Percentiles rank a stretch among this genome's conserved stretches.
phyloP scores from a whole-genome alignment of 805 yeast species.

The Saccharomycopsis guyanensis region DNA sequence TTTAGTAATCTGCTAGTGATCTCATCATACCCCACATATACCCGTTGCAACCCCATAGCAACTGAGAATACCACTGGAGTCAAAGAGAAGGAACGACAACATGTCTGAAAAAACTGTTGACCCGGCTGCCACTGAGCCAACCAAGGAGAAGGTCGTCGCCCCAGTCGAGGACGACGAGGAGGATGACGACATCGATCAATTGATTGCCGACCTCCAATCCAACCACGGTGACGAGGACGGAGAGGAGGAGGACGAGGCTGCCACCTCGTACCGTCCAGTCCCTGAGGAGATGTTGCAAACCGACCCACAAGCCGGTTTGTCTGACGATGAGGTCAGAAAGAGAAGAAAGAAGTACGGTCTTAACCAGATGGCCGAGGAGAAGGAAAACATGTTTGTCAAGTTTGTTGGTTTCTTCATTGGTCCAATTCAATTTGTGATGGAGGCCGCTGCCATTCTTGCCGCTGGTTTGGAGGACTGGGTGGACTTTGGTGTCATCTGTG shows the following conservation, averaged over 20 bases:
- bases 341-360: constrained; percentile 89
- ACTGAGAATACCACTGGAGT: background rate
- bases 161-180: constrained; percentile 53
- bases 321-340: constrained; percentile 66
- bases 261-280: constrained; percentile 62
- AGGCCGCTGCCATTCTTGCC: constrained; percentile 91
- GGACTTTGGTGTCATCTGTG: constrained; percentile 96
- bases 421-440: constrained; percentile 96
- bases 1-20: too few species aligned
- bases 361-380: constrained; percentile 86
- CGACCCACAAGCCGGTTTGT: constrained; percentile 69
- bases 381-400: constrained; percentile 71
- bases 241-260: constrained; percentile 41
- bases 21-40: too few species aligned
- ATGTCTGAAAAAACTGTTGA: constrained; percentile 15
- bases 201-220: constrained; percentile 69
- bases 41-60: too few species aligned
- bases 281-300: constrained; percentile 84
- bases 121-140: constrained; percentile 30
- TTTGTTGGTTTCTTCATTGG: constrained; percentile 85
- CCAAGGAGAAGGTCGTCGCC: constrained; percentile 47
- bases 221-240: constrained; percentile 49
- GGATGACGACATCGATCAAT: constrained; percentile 64
- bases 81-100: background rate
- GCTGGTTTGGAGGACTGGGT: constrained; percentile 98